phyloP scores from a whole-genome alignment of 2,329 filamentous ascomycete genomes.

The Paecilomyces formosus region DNA sequence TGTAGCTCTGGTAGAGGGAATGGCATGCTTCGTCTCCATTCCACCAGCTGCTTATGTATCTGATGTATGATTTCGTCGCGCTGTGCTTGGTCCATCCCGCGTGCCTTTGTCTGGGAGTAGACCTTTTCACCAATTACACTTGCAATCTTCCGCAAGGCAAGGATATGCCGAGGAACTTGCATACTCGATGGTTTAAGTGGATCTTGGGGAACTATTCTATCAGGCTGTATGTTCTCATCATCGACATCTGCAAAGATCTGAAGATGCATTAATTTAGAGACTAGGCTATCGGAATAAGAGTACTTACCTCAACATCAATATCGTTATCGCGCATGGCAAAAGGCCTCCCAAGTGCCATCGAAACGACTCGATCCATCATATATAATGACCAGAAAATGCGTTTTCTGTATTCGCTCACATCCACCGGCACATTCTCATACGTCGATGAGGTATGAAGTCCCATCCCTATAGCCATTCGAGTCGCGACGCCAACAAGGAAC shows the following conservation, averaged over 20 bases:
- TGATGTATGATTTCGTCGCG: conserved; percentile 25
- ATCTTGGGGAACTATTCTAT: conserved; percentile 12
- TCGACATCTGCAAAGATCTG: conserved; percentile 32
- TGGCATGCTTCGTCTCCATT: conserved; percentile 40
- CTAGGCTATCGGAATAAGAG: background rate
- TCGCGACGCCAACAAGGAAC: conserved; percentile 40
- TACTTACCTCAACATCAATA: conserved; percentile 31
- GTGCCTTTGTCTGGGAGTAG: conserved; percentile 22
- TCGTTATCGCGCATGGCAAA: conserved; percentile 43
- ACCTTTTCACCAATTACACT: conserved; percentile 34
- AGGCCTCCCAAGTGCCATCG: conserved; percentile 37
- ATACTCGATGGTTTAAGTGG: conserved; percentile 27
- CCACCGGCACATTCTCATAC: conserved; percentile 25
- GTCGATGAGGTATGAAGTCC: conserved; percentile 33
- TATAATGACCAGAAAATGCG: conserved; percentile 42
- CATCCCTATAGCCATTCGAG: conserved; percentile 38
- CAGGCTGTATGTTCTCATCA: conserved; percentile 25
- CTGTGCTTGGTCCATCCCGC: conserved; percentile 9
- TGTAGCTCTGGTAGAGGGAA: conserved; percentile 36
- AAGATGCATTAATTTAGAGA: background rate
- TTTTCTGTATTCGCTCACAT: conserved; percentile 32
- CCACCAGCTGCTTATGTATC: conserved; percentile 36
- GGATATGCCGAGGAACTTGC: conserved; percentile 37
- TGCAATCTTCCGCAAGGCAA: conserved; percentile 34
- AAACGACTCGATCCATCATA: conserved; percentile 45